These are phyloP conservation scores for Cetradonia linearis DNA, from an alignment of 495 filamentous ascomycete genomes.

Conservation along the genomic window DNA sequence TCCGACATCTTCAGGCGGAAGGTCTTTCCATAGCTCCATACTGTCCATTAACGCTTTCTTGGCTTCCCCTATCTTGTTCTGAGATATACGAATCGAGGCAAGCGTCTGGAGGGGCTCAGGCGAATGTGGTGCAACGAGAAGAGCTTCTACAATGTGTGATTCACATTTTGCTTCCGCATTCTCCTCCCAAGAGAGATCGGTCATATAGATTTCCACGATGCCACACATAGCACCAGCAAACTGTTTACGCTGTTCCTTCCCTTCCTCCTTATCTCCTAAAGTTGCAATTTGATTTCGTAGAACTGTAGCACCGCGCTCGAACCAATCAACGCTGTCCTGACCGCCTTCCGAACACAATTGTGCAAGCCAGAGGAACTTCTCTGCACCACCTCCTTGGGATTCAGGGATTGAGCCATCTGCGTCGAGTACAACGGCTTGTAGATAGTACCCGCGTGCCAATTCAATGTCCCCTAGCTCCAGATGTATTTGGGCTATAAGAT, in stretches of 20 bases:
- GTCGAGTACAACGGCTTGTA: conserved; percentile 60
- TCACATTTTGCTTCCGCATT: conserved; percentile 84
- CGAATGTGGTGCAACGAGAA: conserved; percentile 59
- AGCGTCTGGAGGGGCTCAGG: conserved; percentile 87
- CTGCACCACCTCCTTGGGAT: conserved; percentile 65
- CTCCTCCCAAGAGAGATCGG: conserved; percentile 84
- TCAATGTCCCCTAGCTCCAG: conserved; percentile 76
- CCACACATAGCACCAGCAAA: conserved; percentile 80
- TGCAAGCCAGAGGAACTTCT: conserved; percentile 93
- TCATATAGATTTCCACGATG: conserved; percentile 95
- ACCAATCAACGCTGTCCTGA: conserved; percentile 74
- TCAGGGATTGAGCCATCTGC: conserved; percentile 52
- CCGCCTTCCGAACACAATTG: conserved; percentile 87
- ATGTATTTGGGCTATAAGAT: conserved; percentile 71
- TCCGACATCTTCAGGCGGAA: conserved; percentile 41
- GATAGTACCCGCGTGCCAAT: conserved; percentile 56
- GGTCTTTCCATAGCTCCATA: conserved; percentile 65
- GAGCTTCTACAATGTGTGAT: conserved; percentile 72
- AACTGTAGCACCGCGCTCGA: conserved; percentile 64
- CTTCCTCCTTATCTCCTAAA: conserved; percentile 31
- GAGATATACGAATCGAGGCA: conserved; percentile 86
- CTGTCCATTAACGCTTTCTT: conserved; percentile 64
- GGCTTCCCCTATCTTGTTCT: conserved; percentile 66
- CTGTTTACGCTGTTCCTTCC: conserved; percentile 59
- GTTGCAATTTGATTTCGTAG: conserved; percentile 56